Evolutionary conservation across 2,329 filamentous ascomycete genomes (phyloP).

Genomic region (Leptographium flavum): DNA sequence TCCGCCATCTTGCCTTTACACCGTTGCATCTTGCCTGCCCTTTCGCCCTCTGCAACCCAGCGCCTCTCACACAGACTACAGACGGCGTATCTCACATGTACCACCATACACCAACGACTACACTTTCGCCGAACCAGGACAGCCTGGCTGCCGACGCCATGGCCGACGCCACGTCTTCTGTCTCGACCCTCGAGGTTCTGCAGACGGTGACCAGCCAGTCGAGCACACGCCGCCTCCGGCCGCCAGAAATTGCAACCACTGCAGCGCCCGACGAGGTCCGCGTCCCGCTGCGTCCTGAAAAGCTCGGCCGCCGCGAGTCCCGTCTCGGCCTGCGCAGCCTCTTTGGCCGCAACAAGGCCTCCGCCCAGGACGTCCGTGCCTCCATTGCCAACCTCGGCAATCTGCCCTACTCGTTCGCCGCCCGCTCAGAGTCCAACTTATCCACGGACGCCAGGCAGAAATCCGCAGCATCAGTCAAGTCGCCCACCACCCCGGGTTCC

Average conservation of each 20-base stretch:
- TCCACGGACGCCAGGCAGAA: neutral
- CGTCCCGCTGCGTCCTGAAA: conserved; percentile 27
- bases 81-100: too few relatives aligned
- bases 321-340: conserved; percentile 35
- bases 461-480: neutral
- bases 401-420: conserved; percentile 25
- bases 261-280: conserved; percentile 21
- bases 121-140: neutral
- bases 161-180: neutral
- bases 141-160: neutral
- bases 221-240: conserved; percentile 20
- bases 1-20: neutral
- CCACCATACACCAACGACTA: neutral
- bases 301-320: conserved; percentile 33
- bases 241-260: conserved; percentile 20
- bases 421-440: conserved; percentile 22
- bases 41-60: too few relatives aligned
- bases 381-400: conserved; percentile 31
- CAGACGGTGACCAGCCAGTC: conserved; percentile 16
- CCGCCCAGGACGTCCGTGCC: conserved; percentile 21
- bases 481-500: neutral
- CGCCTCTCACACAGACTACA: too few relatives aligned
- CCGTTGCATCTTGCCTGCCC: neutral
- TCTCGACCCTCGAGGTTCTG: conserved; percentile 1
- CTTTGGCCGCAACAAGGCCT: conserved; percentile 21